Evolutionary conservation across 2,329 filamentous ascomycete genomes (phyloP).

Genomic region (Ascochyta pisi): DNA sequence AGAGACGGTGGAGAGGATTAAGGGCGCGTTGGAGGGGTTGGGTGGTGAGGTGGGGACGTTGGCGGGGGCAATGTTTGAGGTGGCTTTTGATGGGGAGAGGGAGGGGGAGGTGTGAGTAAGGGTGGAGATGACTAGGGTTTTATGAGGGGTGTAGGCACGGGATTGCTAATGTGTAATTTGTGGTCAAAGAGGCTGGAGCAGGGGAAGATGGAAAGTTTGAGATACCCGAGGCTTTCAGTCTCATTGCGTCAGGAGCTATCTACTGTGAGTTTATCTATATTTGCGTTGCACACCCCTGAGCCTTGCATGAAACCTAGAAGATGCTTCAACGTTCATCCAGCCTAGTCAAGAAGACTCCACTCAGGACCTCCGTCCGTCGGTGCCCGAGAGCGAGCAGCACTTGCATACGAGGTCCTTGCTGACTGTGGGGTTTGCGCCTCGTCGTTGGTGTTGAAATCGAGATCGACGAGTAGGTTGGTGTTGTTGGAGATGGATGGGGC

Average conservation of each 20-base stretch:
- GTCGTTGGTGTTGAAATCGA: slow-evolving; percentile 13
- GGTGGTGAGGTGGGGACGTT: slow-evolving; percentile 62
- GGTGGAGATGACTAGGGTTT: neutral
- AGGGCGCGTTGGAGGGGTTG: slow-evolving; percentile 60
- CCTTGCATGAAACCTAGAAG: too few species aligned
- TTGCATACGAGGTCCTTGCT: slow-evolving; percentile 4
- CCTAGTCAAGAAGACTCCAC: slow-evolving; percentile 25
- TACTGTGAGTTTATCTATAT: neutral
- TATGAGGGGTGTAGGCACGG: neutral
- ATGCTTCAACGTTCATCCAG: neutral
- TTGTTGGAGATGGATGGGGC: slow-evolving; percentile 18
- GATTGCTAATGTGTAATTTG: slow-evolving; percentile 6
- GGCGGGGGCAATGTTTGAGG: slow-evolving; percentile 56
- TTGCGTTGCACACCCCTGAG: neutral
- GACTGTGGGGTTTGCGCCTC: neutral
- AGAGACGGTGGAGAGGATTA: slow-evolving; percentile 64
- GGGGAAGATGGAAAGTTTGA: neutral
- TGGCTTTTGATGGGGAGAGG: slow-evolving; percentile 39
- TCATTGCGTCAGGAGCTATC: neutral
- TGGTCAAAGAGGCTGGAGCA: neutral
- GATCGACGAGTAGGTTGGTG: slow-evolving; percentile 27
- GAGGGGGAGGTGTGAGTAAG: slow-evolving; percentile 7
- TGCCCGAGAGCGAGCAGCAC: neutral
- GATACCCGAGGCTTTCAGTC: slow-evolving; percentile 2
- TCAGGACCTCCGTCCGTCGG: neutral